Evolutionary conservation across 23 red algal species (phyloP).

Genomic region (Chondrus crispus): DNA sequence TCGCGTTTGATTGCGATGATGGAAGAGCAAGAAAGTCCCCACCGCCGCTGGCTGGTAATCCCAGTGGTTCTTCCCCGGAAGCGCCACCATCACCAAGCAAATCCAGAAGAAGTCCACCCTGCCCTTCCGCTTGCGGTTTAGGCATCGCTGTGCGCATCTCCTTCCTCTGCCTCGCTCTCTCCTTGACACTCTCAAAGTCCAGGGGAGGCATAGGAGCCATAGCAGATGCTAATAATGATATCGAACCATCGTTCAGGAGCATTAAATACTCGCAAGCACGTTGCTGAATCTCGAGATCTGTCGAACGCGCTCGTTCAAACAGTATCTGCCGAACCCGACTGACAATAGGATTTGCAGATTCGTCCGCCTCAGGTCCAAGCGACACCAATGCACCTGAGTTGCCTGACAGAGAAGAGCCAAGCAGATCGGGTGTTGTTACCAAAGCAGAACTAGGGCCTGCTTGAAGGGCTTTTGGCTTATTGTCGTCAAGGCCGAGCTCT

Average conservation of each 20-base stretch:
- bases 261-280: slow-evolving; percentile 79
- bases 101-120: slow-evolving; percentile 29
- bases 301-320: neutral
- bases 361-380: neutral
- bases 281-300: slow-evolving; percentile 77
- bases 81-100: slow-evolving; percentile 38
- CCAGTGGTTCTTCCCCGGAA: neutral
- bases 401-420: neutral
- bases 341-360: neutral
- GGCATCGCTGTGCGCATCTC: neutral
- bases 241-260: slow-evolving; percentile 40
- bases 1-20: no score
- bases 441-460: neutral
- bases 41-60: neutral
- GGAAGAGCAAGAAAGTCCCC: neutral
- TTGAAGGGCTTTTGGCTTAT: neutral
- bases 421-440: neutral
- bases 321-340: slow-evolving; percentile 48
- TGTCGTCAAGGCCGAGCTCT: neutral
- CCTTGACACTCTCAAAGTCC: slow-evolving; percentile 44
- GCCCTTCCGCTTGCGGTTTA: neutral
- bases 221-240: neutral
- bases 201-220: slow-evolving; percentile 76
- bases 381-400: neutral
- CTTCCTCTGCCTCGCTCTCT: slow-evolving; percentile 42